Evolutionary conservation across 164 flowering plant species (phyloP), one percentile per base, ranked within the genome.

Genomic region (Akebia trifoliata): DNA sequence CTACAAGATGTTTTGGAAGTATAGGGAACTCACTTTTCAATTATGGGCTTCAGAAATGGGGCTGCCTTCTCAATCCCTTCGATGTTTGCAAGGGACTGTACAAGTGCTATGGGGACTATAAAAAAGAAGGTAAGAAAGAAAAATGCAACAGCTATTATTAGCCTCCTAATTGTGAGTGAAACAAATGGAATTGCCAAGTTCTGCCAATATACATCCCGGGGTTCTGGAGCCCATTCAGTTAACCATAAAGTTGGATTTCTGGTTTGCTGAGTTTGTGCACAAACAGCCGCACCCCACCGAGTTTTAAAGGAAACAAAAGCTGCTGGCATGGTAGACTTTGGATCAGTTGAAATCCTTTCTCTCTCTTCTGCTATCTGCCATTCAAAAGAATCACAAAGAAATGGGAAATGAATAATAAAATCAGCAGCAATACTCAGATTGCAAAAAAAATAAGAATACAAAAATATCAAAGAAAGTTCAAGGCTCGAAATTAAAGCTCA

Each of bases 211-310:
- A 91, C 79, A 69, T 88, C 96, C 28, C 94, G 81, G 1, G 97
- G 95, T 60, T 91, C 97, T 21, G 97, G 87, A 48, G 97, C 96
- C 94, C 96, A 86, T 20, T 86, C 88, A 8, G 97, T 91, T 63
- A 91, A 66, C 97, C 97, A 88, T 24, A 74, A 3, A 30, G 96
- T 88, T 8, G 97, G 97, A 59, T 91, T 86, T 63, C 87, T 77
- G 17, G 87, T 47, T 64, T 84, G 94, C 50, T 91, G 96, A 62
- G 97, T 91, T 68, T 91, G 97, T 40, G 97, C 92, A 74, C 95
- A 91, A 49, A 91, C 92, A 45, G 95, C 96, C 26, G 97, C 97
- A 17, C 72, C 94, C 96, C 96, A 86, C 37, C 97, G 79, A 49
- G 79, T 78, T 65, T 69, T 82, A 62, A 91, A 91, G 20, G 97